Percentiles rank a stretch among this genome's conserved stretches.
Conservation (phyloP, 2,329 filamentous ascomycete genomes). For the Alternaria sp. region DNA sequence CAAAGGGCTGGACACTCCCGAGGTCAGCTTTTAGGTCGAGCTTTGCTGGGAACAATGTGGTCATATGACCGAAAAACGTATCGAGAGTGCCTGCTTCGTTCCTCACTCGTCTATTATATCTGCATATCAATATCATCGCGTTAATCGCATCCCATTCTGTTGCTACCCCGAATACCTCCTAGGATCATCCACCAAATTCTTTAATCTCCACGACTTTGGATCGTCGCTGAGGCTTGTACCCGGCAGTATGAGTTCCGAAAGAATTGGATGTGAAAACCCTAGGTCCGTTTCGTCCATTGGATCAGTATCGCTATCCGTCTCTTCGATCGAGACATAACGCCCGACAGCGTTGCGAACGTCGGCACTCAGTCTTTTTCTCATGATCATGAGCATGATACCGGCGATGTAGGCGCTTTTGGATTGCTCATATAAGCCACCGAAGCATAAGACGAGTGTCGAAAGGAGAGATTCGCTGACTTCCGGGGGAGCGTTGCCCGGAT, state of each 20-base stretch:
- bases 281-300: background rate
- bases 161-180: background rate
- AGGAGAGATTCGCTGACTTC: constrained; percentile 8
- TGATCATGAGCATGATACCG: background rate
- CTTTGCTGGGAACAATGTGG: background rate
- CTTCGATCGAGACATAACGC: background rate
- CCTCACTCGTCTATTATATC: background rate
- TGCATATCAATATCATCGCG: background rate
- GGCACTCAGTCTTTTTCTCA: constrained; percentile 5
- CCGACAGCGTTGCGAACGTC: background rate
- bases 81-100: background rate
- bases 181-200: background rate
- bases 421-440: constrained; percentile 16
- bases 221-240: background rate
- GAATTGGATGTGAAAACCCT: background rate
- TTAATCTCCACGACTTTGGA: background rate
- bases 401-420: constrained; percentile 6
- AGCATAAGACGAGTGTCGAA: constrained; percentile 18
- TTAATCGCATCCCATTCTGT: background rate
- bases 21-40: background rate
- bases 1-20: background rate
- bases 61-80: background rate
- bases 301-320: background rate
- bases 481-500: background rate
- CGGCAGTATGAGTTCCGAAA: constrained; percentile 5